Base-by-base conservation (phyloP, 305 asterid genomes). In the Solanum aculeatissimum region DNA sequence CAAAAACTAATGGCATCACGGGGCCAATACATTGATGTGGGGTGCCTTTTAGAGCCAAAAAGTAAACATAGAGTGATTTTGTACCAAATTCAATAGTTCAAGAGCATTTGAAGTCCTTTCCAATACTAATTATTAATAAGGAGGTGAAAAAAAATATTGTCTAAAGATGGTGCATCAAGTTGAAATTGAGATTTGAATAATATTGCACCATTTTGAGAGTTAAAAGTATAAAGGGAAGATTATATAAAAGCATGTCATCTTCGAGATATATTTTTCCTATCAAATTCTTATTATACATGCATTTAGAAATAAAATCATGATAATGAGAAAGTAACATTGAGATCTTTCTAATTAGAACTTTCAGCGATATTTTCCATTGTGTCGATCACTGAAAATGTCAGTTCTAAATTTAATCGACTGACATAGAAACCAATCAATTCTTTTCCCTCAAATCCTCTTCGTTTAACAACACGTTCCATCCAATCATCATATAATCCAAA, bases 331-430 rank as follows among this genome's bases (percentile, higher is more conserved):
- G 1, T n/a, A 42, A 71, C 29, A 11, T 0, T 7, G 15, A 27
- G 42, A 65, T 65, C 21, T 42, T 42, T 42, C 12, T 23, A 23
- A 2, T 45, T 45, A 45, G 58, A 72, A 43, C 19, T 72, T 72
- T 72, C 6, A 6, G 21, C 9, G 14, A 14, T 43, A 72, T 27
- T 45, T 42, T 45, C 2, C 7, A 0, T 45, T 7, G 21, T 45
- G 23, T 45, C 40, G 15, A 72, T 72, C 40, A 72, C 40, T 43
- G 80, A 72, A 72, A 72, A 72, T 45, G 80, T 72, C 11, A 72
- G 40, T 23, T 72, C 58, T 15, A 72, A 45, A 45, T 21, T 72
- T 21, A 72, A 25, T 0, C 23, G 80, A 14, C 23, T 72, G 38
- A 72, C 58, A 72, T 23, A 72, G 13, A 45, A 72, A 72, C 58